Percentiles rank a stretch among this genome's conserved stretches.
These are phyloP conservation scores for Sarocladium strictum DNA, from an alignment of 2,329 filamentous ascomycete genomes.

Conservation along the genomic window DNA sequence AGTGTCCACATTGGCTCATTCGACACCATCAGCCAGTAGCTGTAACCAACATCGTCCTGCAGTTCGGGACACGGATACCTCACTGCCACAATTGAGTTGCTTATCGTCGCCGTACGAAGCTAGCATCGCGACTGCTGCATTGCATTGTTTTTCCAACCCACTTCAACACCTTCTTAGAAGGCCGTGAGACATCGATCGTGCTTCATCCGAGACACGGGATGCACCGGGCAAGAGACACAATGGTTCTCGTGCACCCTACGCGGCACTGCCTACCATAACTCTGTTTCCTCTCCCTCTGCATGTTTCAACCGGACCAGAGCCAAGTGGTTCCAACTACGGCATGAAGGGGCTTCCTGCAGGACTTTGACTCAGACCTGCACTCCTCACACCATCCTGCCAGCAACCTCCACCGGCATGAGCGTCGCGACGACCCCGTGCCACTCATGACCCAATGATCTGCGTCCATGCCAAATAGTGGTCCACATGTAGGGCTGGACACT, in stretches of 20 bases:
- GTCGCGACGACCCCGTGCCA: background rate
- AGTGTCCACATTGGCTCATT: background rate
- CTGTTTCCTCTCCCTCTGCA: background rate
- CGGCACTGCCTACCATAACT: background rate
- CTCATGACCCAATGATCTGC: slow-evolving; percentile 6
- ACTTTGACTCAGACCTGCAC: slow-evolving; percentile 7
- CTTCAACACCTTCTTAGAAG: background rate
- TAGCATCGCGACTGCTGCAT: slow-evolving; percentile 6
- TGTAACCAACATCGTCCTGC: background rate
- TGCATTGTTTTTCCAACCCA: background rate
- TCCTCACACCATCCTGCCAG: slow-evolving; percentile 1
- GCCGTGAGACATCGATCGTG: background rate
- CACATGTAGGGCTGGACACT: slow-evolving; percentile 6
- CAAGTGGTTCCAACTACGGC: background rate
- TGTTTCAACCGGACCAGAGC: background rate
- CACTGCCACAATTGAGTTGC: background rate
- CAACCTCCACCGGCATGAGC: background rate
- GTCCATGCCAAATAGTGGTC: background rate
- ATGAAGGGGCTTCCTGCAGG: background rate
- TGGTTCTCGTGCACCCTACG: background rate
- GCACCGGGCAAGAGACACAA: no score
- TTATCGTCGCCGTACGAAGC: background rate
- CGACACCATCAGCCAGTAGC: background rate
- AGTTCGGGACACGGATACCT: background rate
- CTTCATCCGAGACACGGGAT: no score